Percentiles rank a stretch among this genome's conserved stretches.
These are phyloP conservation scores for Fusarium sacchari DNA, from an alignment of 2,329 filamentous ascomycete species.

Conservation along the genomic window DNA sequence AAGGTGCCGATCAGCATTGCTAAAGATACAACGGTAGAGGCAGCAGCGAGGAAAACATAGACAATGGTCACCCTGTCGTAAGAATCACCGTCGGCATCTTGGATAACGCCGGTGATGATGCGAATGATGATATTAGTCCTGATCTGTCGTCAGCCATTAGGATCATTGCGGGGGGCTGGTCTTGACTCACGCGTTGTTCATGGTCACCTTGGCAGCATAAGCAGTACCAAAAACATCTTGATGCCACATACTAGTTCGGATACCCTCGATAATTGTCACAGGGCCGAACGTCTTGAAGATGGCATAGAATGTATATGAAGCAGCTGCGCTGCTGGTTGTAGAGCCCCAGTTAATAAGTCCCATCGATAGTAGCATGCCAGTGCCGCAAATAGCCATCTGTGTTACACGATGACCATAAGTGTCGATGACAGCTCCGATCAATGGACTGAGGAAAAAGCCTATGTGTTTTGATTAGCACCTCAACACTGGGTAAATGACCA, in stretches of 20 bases:
- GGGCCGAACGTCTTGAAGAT: background rate
- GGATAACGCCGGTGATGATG: background rate
- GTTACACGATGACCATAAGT: background rate
- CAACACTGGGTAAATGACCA: no score
- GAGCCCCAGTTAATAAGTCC: background rate
- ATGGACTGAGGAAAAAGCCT: background rate
- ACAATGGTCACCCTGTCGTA: background rate
- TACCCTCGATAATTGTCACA: background rate
- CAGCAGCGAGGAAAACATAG: background rate
- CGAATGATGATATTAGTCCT: background rate
- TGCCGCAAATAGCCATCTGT: background rate
- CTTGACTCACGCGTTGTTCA: background rate
- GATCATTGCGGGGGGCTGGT: no score
- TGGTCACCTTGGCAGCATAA: background rate
- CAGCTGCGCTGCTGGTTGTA: background rate
- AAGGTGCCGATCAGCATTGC: background rate
- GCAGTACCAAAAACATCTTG: background rate
- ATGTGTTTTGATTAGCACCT: background rate
- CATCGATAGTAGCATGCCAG: background rate
- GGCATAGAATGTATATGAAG: background rate
- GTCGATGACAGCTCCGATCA: background rate
- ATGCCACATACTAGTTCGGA: background rate
- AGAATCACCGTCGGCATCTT: background rate
- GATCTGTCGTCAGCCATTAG: no score
- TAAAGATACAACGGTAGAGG: background rate